Base-by-base conservation (phyloP, 345 rosid genomes). In the Firmiana major region DNA sequence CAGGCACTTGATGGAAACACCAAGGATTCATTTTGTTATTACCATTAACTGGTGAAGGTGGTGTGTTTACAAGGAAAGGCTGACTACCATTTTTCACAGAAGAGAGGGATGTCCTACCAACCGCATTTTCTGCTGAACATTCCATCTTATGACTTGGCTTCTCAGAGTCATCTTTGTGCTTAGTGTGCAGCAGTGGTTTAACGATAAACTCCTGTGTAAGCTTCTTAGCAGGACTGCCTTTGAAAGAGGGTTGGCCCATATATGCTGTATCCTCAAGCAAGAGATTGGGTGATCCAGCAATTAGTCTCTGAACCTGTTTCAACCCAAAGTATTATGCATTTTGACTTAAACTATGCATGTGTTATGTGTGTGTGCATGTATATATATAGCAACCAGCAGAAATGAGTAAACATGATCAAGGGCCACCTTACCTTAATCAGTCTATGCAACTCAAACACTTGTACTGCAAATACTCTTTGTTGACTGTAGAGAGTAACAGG, bases 371-470 rank as follows among this genome's bases (percentile, higher is more conserved):
- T 21, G 38, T 60, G 26, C 0, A 16, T 26, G 63, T 49, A 63
- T 71, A 75, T 54, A 64, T 64, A 16, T 46, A 26, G 55, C 59
- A 54, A 76, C 74, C 11, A n/a, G 42, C 46, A 81, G 53, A 77
- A 71, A 76, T 71, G 57, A 72, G n/a, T 63, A 68, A 28, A 73
- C 26, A 63, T 40, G 53, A 53, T 63, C 49, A 65, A 67, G 46
- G 57, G 66, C 46, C 22, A 48, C 40, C 71, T 80, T 87, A 94
- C 98, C 98, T 93, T 93, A 54, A 93, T 88, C 83, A 94, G 87
- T 83, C 97, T 88, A 83, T 94, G 98, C 87, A 94, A 87, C 92
- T 94, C 97, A 60, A 93, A 93, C 70, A 93, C 89, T 88, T 94
- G 98, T 67, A 87, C 87, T 0, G 97, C 90, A 90, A 92, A 94